A percentile compares a stretch with the other conserved stretches of the same genome.
These are phyloP conservation scores for Brassica nigra DNA, from an alignment of 345 rosid genomes.

Conservation along the genomic window DNA sequence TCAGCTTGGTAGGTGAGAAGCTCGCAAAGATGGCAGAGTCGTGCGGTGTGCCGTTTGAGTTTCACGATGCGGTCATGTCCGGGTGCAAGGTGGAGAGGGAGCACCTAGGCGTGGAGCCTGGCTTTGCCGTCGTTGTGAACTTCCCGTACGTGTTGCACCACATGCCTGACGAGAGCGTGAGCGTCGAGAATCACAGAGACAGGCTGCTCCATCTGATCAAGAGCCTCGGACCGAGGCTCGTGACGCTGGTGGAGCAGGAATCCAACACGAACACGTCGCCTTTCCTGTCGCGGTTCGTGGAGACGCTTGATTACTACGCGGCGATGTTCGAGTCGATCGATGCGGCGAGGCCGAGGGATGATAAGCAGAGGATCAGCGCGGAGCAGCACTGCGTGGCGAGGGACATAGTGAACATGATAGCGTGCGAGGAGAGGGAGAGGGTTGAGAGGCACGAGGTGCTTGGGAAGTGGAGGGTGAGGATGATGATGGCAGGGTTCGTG, in stretches of 20 bases:
- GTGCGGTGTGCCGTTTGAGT: constrained; percentile 70
- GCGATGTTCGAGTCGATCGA: constrained; percentile 87
- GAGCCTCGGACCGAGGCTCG: constrained; percentile 76
- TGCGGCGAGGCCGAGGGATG: constrained; percentile 56
- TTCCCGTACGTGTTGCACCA: constrained; percentile 88
- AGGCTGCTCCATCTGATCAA: constrained; percentile 73
- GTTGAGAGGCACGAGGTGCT: constrained; percentile 81
- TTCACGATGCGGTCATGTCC: constrained; percentile 74
- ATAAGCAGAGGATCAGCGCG: constrained; percentile 66
- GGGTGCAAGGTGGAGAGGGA: constrained; percentile 64
- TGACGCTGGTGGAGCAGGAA: constrained; percentile 80
- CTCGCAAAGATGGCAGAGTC: constrained; percentile 53
- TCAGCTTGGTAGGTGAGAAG: constrained; percentile 62
- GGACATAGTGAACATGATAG: constrained; percentile 86
- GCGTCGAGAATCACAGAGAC: constrained; percentile 75
- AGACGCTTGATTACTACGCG: constrained; percentile 68
- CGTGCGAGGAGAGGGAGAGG: constrained; percentile 77
- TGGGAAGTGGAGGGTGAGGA: constrained; percentile 71
- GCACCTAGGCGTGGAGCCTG: constrained; percentile 60
- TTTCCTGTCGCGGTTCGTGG: constrained; percentile 59
- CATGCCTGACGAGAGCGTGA: constrained; percentile 98
- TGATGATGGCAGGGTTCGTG: constrained; percentile 69
- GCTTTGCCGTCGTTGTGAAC: constrained; percentile 87
- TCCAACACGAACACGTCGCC: constrained; percentile 83
- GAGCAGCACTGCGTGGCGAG: constrained; percentile 90